Base-by-base conservation (phyloP, 2,329 filamentous ascomycete species). In the Penicillium frequentans region DNA sequence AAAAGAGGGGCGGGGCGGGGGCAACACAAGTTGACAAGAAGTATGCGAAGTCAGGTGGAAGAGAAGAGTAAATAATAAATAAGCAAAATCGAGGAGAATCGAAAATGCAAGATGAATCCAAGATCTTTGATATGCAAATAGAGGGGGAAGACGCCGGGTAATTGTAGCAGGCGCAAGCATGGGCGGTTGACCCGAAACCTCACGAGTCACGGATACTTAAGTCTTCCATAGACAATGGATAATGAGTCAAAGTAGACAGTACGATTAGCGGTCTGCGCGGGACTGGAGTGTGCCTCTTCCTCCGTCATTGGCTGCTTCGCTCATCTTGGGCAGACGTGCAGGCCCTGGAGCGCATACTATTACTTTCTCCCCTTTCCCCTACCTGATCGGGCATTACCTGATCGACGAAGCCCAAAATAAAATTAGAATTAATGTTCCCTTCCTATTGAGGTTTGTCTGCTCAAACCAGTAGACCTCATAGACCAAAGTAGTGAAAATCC, bases 261-360 rank as follows among this genome's bases (percentile, higher is more conserved):
- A 64, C 59, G 31, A 52, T 33, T 47, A 58, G 60, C 50, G 53
- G 61, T 62, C 57, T 60, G 45, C 57, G 57, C 59, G 57, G 54
- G 52, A 61, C 50, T 59, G 46, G 29, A 56, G 52, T 39, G 50
- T 53, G 54, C 45, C 44, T 29, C 52, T 43, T 50, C 37, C 31
- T 52, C 51, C 49, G 42, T 52, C 50, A 65, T 64, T 63, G 69
- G 60, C 93, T 93, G 81, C 92, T 90, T 82, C 89, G 90, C 89
- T 96, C 37, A 49, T 84, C 91, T 65, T 64, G 63, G 63, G 63
- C 63, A 64, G 57, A 60, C 61, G 50, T 64, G 63, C 63, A 62
- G 58, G 35, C 31, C 31, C 31, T 33, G 13, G 31, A 33, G 31
- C 39, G 39, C 39, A 42, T 42, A 23, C 5, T 21, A 13, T 42